phyloP scores from a whole-genome alignment of 1,284 basidiomycete genomes.

The Heterobasidion occidentale region DNA sequence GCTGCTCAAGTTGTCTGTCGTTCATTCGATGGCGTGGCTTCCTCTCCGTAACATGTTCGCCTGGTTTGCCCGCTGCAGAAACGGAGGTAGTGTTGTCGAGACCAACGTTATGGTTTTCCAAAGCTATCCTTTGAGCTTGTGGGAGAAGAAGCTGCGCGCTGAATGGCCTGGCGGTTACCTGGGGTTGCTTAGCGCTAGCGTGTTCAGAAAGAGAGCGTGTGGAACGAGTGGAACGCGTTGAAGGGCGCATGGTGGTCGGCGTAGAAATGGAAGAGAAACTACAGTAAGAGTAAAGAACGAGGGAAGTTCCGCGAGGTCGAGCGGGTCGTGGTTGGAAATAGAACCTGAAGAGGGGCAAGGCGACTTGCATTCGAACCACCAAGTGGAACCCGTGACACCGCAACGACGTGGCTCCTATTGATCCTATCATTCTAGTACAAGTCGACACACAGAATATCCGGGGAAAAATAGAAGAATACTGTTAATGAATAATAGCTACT shows the following conservation, averaged over 20 bases:
- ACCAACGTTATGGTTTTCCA: neutral
- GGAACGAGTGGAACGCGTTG: slow-evolving; percentile 14
- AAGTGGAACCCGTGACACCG: no score
- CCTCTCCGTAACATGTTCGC: slow-evolving; percentile 12
- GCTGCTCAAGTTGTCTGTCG: slow-evolving; percentile 26
- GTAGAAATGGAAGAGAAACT: neutral
- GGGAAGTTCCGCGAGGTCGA: neutral
- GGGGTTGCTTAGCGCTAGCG: neutral
- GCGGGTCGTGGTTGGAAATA: neutral
- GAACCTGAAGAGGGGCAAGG: neutral
- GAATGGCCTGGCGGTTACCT: neutral
- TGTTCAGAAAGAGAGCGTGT: neutral
- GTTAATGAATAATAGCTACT: neutral
- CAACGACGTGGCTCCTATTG: neutral
- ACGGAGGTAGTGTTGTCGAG: neutral
- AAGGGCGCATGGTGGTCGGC: slow-evolving; percentile 12
- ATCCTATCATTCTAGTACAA: neutral
- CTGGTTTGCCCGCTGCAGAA: neutral
- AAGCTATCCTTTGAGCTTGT: neutral
- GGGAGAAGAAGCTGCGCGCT: neutral
- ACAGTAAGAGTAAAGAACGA: slow-evolving; percentile 1
- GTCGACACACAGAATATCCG: neutral
- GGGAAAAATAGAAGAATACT: neutral
- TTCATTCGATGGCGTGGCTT: slow-evolving; percentile 31
- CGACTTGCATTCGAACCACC: no score